These are phyloP conservation scores for Amniculicola lignicola DNA, from an alignment of 495 filamentous ascomycete species.

Conservation along the genomic window DNA sequence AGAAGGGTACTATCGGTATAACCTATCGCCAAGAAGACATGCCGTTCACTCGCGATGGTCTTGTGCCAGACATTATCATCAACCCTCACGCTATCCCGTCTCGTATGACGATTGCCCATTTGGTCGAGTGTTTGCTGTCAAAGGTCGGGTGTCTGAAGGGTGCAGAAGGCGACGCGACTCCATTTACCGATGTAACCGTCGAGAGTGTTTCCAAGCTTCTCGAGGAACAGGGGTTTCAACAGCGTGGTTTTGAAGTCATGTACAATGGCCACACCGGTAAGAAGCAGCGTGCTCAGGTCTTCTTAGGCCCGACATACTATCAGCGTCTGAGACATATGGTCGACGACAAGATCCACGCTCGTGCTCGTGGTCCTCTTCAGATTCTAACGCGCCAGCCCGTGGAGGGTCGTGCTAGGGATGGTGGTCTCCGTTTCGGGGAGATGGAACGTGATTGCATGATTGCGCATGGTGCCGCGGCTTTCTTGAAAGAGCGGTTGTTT, in stretches of 20 bases:
- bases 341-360: slow-evolving; percentile 98
- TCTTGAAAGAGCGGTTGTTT: slow-evolving; percentile 95
- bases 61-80: slow-evolving; percentile 94
- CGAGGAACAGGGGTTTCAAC: slow-evolving; percentile 91
- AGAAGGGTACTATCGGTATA: slow-evolving; percentile 98
- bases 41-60: slow-evolving; percentile 91
- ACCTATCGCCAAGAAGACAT: slow-evolving; percentile 97
- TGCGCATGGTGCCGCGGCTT: slow-evolving; percentile 90
- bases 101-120: slow-evolving; percentile 99
- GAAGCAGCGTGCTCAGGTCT: slow-evolving; percentile 90
- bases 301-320: slow-evolving; percentile 98
- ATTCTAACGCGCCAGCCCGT: slow-evolving; percentile 98
- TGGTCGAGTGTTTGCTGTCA: slow-evolving; percentile 96
- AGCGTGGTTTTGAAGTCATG: slow-evolving; percentile 96
- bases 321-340: slow-evolving; percentile 99
- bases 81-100: slow-evolving; percentile 99
- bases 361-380: slow-evolving; percentile 91
- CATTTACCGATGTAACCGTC: slow-evolving; percentile 97
- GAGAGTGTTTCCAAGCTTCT: slow-evolving; percentile 87
- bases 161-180: slow-evolving; percentile 93
- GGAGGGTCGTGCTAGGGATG: slow-evolving; percentile 94
- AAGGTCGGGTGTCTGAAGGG: slow-evolving; percentile 90
- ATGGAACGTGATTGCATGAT: slow-evolving; percentile 99
- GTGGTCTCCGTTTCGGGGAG: slow-evolving; percentile 98
- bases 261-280: slow-evolving; percentile 95